These are phyloP conservation scores for Geosmithia morbida DNA, from an alignment of 2,329 filamentous ascomycete species.

Conservation along the genomic window DNA sequence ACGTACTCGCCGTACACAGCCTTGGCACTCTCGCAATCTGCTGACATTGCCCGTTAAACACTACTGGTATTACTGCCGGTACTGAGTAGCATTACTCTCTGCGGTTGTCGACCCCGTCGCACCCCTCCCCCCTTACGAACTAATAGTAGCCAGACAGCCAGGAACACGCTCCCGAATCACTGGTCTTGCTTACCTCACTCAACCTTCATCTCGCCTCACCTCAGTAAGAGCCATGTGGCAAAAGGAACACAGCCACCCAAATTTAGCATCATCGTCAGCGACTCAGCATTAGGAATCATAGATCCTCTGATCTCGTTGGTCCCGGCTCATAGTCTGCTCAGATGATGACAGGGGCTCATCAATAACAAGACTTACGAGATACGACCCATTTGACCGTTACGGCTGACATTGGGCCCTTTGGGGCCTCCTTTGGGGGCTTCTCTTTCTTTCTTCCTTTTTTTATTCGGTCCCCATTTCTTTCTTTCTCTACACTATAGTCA, in stretches of 20 bases:
- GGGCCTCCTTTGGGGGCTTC: neutral
- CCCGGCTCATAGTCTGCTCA: no score
- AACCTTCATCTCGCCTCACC: neutral
- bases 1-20: no score
- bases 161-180: neutral
- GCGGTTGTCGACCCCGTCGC: no score
- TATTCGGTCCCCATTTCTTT: no score
- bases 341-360: neutral
- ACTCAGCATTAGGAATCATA: no score
- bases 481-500: no score
- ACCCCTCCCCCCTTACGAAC: no score
- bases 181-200: neutral
- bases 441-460: no score
- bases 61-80: no score
- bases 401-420: neutral
- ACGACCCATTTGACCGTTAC: neutral
- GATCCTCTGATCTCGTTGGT: no score
- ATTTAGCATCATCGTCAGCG: no score
- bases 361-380: neutral
- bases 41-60: neutral
- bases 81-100: no score
- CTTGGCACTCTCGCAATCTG: neutral
- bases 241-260: neutral
- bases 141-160: neutral
- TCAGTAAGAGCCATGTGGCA: neutral